These are phyloP conservation scores for Juncus inflexus DNA, from an alignment of 176 grass and related monocot genomes.

Conservation along the genomic window DNA sequence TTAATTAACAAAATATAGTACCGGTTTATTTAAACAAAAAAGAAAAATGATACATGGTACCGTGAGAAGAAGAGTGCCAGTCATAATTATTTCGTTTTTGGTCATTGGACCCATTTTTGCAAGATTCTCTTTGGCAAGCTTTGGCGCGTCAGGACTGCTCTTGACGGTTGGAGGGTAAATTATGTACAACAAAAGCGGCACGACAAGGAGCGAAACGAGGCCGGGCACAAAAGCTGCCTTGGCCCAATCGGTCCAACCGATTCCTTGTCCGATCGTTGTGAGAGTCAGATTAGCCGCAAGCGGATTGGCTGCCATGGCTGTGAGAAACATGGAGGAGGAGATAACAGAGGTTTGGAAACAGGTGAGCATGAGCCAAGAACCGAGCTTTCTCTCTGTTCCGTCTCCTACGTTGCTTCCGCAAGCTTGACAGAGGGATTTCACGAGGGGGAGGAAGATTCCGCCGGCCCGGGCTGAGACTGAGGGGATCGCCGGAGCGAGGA, in stretches of 20 bases:
- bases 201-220: conserved; percentile 61
- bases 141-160: conserved; percentile 73
- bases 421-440: conserved; percentile 77
- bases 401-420: conserved; percentile 74
- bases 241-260: conserved; percentile 97
- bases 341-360: conserved; percentile 95
- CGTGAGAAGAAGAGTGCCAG: conserved; percentile 69
- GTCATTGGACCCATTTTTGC: conserved; percentile 88
- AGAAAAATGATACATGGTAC: conserved; percentile 38
- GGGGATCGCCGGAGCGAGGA: conserved; percentile 85
- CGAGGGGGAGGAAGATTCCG: conserved; percentile 87
- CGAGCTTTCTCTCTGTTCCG: conserved; percentile 61
- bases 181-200: conserved; percentile 73
- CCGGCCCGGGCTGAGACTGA: conserved; percentile 81
- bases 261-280: conserved; percentile 53
- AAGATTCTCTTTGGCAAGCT: conserved; percentile 73
- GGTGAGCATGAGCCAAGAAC: conserved; percentile 95
- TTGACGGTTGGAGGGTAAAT: conserved; percentile 92
- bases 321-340: conserved; percentile 95
- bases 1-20: no score
- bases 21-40: not conserved
- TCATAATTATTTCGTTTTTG: conserved; percentile 81
- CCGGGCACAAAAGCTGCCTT: conserved; percentile 84
- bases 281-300: conserved; percentile 79
- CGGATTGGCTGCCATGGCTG: conserved; percentile 87